phyloP scores from a whole-genome alignment of 768 basidiomycete species.

The Arthromyces matolae region DNA sequence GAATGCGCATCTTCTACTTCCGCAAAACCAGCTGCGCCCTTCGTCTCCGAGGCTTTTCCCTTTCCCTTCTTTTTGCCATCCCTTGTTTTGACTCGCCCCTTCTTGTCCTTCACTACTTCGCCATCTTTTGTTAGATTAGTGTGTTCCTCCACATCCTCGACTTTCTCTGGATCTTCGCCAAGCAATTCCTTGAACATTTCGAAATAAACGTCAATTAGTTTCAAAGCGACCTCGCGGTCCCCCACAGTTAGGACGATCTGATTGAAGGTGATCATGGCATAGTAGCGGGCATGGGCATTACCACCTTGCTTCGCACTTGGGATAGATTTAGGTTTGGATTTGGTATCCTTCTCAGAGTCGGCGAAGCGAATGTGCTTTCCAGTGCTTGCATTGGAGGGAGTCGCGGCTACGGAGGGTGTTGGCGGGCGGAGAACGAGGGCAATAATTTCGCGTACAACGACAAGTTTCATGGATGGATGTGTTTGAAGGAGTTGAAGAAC shows the following conservation, averaged over 20 bases:
- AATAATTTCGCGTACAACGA: conserved; percentile 85
- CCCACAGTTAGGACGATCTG: conserved; percentile 73
- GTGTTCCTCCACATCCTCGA: conserved; percentile 27
- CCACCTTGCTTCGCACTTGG: conserved; percentile 38
- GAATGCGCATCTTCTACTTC: conserved; percentile 80
- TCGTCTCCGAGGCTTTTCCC: conserved; percentile 31
- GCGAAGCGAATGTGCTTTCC: conserved; percentile 53
- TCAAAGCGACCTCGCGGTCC: conserved; percentile 72
- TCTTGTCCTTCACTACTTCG: conserved; percentile 29
- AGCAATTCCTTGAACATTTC: conserved; percentile 89
- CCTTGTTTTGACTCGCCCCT: conserved; percentile 19
- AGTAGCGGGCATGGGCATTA: conserved; percentile 82
- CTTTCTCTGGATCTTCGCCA: conserved; percentile 45
- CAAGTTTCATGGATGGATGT: conserved; percentile 89
- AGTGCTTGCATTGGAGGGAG: conserved; percentile 28
- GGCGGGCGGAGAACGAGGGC: conserved; percentile 70
- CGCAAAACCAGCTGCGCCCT: conserved; percentile 61
- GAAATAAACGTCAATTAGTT: conserved; percentile 88
- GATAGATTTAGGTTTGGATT: conserved; percentile 23
- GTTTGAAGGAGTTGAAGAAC: conserved; percentile 84
- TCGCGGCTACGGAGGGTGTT: conserved; percentile 31
- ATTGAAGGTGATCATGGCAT: conserved; percentile 90
- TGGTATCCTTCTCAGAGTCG: conserved; percentile 31
- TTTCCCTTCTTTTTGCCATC: conserved; percentile 37
- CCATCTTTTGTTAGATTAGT: conserved; percentile 28